These are phyloP conservation scores for Venturia oleaginea DNA, from an alignment of 2,329 filamentous ascomycete species.

Conservation along the genomic window DNA sequence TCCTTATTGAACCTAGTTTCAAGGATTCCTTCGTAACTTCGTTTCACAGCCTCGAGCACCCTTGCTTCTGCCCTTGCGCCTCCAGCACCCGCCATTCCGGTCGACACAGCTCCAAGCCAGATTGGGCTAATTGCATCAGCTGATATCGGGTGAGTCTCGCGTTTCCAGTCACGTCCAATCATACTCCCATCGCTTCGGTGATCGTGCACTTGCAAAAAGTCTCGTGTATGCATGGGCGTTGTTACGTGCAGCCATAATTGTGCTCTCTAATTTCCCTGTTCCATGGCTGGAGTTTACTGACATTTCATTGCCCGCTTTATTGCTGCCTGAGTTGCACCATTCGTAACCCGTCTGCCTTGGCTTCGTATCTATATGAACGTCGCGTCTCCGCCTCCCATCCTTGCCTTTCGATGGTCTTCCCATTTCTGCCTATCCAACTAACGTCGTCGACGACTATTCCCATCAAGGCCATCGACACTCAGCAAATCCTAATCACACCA, in stretches of 20 bases:
- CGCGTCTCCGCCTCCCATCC: not conserved
- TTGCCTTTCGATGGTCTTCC: not conserved
- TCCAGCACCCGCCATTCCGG: conserved; percentile 3
- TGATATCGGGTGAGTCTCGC: not conserved
- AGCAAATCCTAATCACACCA: not conserved
- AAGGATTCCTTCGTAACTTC: not conserved
- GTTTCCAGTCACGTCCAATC: conserved; percentile 2
- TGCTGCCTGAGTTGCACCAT: conserved; percentile 5
- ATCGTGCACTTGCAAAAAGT: not conserved
- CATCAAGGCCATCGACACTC: not conserved
- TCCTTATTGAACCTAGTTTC: not conserved
- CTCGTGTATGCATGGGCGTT: not conserved
- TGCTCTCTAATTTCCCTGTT: not conserved
- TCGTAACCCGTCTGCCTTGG: conserved; percentile 7
- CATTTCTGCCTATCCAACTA: not conserved
- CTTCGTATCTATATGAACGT: not conserved
- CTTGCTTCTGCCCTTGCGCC: not conserved
- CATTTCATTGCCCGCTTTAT: not conserved
- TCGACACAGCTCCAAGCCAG: not conserved
- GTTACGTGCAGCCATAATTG: not conserved
- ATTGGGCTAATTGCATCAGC: not conserved
- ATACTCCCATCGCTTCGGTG: not conserved
- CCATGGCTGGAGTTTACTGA: not conserved
- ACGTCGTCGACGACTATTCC: not conserved
- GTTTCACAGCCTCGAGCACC: not conserved